Base-by-base conservation (phyloP, 306 rosid genomes). In the Castanopsis chinensis region DNA sequence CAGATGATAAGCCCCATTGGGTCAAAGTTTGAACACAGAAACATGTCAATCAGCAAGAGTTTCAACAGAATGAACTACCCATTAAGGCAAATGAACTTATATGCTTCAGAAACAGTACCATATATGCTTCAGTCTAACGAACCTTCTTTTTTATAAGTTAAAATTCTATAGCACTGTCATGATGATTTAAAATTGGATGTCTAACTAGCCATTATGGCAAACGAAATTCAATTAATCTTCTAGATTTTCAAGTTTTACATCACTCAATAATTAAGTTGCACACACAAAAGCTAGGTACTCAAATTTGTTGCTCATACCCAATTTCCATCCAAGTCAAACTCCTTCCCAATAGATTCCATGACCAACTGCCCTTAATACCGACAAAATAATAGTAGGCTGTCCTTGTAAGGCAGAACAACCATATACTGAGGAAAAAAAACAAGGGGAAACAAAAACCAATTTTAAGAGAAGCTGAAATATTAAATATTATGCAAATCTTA, bases 341-440 rank as follows among this genome's bases (percentile, higher is more conserved):
- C 99, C 82, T 95, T 95, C 80, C 99, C 99, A 76, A 95, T 82
- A 72, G 99, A 95, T 88, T 95, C 99, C 99, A 95, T 95, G 85
- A 95, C 99, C 83, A 95, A 81, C 86, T 95, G 99, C 84, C 93
- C 98, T 84, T 93, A 88, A 89, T 95, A 95, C 70, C 99, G 90
- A 84, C 98, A 93, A 75, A 95, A 93, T 80, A 95, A 87, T 82
- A 95, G 73, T 69, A 95, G 82, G 88, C 97, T 91, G 77, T 95
- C 99, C 87, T 95, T 95, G 78, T 95, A 95, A 30, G 99, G 99
- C 81, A 95, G 99, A 71, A 95, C 93, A 52, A 95, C 99, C 99
- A 95, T 95, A 89, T 95, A 98, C 99, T 95, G 76, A 54, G n/a
- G 45, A 27, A 80, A 74, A 70, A 35, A 12, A 69, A 41, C 80